These are phyloP conservation scores for Ogataea pignaliae DNA, from an alignment of 805 yeast species.

Conservation along the genomic window DNA sequence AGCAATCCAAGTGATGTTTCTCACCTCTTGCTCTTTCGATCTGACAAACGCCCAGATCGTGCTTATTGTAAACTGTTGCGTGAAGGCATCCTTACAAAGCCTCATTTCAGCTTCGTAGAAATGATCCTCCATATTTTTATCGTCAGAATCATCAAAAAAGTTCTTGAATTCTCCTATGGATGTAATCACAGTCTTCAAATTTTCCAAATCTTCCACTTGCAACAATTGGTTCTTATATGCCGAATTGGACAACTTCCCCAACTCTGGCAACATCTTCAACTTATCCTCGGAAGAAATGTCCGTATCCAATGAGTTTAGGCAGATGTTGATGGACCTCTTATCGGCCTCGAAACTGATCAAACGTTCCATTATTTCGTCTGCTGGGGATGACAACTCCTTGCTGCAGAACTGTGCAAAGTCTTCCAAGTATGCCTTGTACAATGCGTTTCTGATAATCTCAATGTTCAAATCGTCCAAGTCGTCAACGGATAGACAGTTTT, in stretches of 20 bases:
- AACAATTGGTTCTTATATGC: conserved; percentile 62
- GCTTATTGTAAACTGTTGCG: conserved; percentile 90
- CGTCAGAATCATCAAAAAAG: conserved; percentile 45
- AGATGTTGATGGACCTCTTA: conserved; percentile 86
- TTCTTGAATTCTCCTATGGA: conserved; percentile 62
- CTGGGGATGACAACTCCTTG: conserved; percentile 63
- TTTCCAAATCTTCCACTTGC: conserved; percentile 80
- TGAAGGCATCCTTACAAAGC: conserved; percentile 84
- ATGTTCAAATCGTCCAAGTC: conserved; percentile 94
- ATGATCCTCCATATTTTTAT: conserved; percentile 83
- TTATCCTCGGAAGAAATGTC: conserved; percentile 75
- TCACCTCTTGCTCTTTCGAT: conserved; percentile 92
- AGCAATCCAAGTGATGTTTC: conserved; percentile 99
- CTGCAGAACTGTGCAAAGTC: conserved; percentile 70
- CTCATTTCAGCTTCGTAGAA: conserved; percentile 91
- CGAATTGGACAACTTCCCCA: conserved; percentile 75
- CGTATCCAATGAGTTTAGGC: conserved; percentile 82
- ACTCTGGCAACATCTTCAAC: conserved; percentile 65
- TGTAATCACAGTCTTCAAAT: conserved; percentile 61
- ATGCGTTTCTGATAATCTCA: conserved; percentile 86
- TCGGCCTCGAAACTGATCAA: conserved; percentile 90
- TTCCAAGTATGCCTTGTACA: conserved; percentile 90
- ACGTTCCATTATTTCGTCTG: conserved; percentile 73
- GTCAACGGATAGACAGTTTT: conserved; percentile 79
- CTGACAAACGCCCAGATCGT: conserved; percentile 97